A percentile compares a stretch with the other conserved stretches of the same genome.
Evolutionary conservation across 768 basidiomycete species (phyloP).

Genomic region (Ramaria sp.): DNA sequence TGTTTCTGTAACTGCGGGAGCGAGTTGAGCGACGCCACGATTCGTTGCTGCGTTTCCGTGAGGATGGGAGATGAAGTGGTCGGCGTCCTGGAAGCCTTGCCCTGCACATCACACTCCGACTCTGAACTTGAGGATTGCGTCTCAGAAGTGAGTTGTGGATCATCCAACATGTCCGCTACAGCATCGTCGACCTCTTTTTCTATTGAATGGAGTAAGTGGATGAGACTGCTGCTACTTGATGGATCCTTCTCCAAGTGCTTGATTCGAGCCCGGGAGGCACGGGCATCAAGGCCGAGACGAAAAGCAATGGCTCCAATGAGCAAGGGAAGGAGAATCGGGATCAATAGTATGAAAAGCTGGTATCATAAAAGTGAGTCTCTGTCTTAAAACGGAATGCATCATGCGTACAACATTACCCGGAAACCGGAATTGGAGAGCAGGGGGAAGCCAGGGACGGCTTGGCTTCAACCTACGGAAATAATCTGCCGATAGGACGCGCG

Average conservation of each 20-base stretch:
- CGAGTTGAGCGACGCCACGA: constrained; percentile 50
- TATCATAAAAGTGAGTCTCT: background rate
- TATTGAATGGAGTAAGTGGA: constrained; percentile 42
- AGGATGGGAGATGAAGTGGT: constrained; percentile 24
- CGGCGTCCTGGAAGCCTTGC: background rate
- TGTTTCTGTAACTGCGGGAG: constrained; percentile 64
- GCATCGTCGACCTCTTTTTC: constrained; percentile 52
- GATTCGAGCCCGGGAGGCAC: constrained; percentile 54
- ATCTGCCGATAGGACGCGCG: constrained; percentile 26
- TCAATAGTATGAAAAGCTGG: constrained; percentile 39
- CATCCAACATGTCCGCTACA: constrained; percentile 49
- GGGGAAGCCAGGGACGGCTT: constrained; percentile 39
- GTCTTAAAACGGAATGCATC: background rate
- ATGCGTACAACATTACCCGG: constrained; percentile 60
- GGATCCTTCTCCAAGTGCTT: constrained; percentile 47
- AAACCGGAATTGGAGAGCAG: constrained; percentile 45
- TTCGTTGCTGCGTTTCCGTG: constrained; percentile 43
- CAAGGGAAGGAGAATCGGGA: constrained; percentile 59
- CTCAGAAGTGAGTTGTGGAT: constrained; percentile 6
- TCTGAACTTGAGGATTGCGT: background rate
- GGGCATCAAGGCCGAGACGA: constrained; percentile 46
- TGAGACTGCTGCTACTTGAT: constrained; percentile 37
- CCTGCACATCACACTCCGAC: background rate
- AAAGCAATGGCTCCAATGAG: constrained; percentile 42
- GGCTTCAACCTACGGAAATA: constrained; percentile 36